Percentiles rank a stretch among this genome's conserved stretches.
phyloP scores from a whole-genome alignment of 2,329 filamentous ascomycete genomes.

The Meredithiella fracta region DNA sequence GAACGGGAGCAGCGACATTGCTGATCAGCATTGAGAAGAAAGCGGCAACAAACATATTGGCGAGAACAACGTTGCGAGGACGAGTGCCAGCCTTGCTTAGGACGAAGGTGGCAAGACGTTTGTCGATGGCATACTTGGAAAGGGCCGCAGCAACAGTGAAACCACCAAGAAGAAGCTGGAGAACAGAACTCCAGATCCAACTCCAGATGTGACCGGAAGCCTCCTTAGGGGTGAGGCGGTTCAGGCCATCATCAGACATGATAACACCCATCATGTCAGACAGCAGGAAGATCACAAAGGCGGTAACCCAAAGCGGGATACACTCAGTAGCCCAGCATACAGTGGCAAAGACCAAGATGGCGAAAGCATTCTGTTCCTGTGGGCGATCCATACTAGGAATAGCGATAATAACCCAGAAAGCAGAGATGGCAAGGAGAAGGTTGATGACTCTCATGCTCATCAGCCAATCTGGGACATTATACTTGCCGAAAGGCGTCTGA shows the following conservation, averaged over 20 bases:
- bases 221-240: slow-evolving; percentile 39
- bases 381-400: slow-evolving; percentile 69
- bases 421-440: slow-evolving; percentile 8
- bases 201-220: slow-evolving; percentile 76
- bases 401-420: slow-evolving; percentile 60
- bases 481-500: slow-evolving; percentile 60
- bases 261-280: slow-evolving; percentile 77
- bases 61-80: slow-evolving; percentile 76
- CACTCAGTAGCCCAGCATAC: slow-evolving; percentile 95
- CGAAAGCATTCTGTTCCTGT: slow-evolving; percentile 92
- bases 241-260: slow-evolving; percentile 49
- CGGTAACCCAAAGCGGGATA: slow-evolving; percentile 93
- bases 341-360: slow-evolving; percentile 85
- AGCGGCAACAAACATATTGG: slow-evolving; percentile 96
- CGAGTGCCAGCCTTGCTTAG: slow-evolving; percentile 90
- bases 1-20: slow-evolving; percentile 89
- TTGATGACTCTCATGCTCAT: slow-evolving; percentile 34
- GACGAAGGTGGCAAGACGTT: slow-evolving; percentile 89
- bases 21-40: slow-evolving; percentile 99
- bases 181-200: slow-evolving; percentile 98
- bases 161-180: slow-evolving; percentile 90
- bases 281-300: slow-evolving; percentile 81
- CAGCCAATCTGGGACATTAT: slow-evolving; percentile 65
- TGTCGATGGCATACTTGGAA: slow-evolving; percentile 95
- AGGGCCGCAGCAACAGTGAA: slow-evolving; percentile 91